Evolutionary conservation across 2,329 filamentous ascomycete species (phyloP).

Genomic region (Colletotrichum shisoi): DNA sequence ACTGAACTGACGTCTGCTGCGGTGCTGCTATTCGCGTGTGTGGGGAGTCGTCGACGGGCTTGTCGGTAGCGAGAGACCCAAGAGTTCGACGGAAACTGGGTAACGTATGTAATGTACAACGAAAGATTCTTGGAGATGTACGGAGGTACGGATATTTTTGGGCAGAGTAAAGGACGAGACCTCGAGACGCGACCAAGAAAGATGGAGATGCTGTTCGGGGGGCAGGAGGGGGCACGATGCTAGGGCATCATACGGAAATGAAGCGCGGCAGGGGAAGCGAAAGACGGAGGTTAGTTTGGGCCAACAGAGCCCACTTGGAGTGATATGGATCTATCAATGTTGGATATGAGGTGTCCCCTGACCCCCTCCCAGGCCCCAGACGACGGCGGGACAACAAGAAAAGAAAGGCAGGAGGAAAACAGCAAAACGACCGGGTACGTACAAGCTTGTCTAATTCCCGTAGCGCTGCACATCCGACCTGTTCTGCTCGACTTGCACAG

Average conservation of each 20-base stretch:
- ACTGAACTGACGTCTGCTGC: conserved; percentile 1
- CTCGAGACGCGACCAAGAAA: conserved; percentile 17
- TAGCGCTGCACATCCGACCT: not conserved
- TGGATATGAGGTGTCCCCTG: conserved; percentile 33
- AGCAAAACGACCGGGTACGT: conserved; percentile 21
- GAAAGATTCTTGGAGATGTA: conserved; percentile 16
- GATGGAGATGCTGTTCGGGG: conserved; percentile 33
- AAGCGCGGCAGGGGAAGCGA: conserved; percentile 35
- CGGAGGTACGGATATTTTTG: conserved; percentile 7
- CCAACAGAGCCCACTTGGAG: conserved; percentile 30
- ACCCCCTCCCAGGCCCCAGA: conserved; percentile 21
- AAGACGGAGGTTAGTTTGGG: conserved; percentile 31
- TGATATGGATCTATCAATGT: conserved; percentile 38
- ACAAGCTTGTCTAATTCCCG: not conserved
- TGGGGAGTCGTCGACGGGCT: not conserved
- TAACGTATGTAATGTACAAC: conserved; percentile 14
- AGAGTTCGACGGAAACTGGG: conserved; percentile 17
- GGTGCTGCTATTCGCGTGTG: conserved; percentile 6
- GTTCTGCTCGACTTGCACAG: conserved; percentile 3
- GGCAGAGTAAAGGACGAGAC: conserved; percentile 21
- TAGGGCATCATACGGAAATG: conserved; percentile 38
- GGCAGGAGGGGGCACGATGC: conserved; percentile 19
- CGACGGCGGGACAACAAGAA: conserved; percentile 39
- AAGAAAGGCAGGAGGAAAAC: conserved; percentile 32
- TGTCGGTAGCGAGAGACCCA: conserved; percentile 13